A percentile compares a stretch with the other conserved stretches of the same genome.
phyloP scores from a whole-genome alignment of 768 basidiomycete genomes.

The Psilocybe sp. region DNA sequence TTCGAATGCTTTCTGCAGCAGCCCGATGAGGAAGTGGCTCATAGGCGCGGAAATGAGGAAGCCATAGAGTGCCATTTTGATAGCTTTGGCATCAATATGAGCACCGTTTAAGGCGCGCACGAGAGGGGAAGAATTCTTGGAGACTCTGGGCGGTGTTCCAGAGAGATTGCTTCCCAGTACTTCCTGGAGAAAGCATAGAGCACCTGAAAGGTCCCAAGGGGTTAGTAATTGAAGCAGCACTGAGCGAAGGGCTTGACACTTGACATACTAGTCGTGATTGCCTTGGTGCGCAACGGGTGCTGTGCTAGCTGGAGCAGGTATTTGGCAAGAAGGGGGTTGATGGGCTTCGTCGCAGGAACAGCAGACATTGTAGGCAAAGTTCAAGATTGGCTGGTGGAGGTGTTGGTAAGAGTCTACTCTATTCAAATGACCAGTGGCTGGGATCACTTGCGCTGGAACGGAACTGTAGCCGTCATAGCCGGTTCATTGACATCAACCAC shows the following conservation, averaged over 20 bases:
- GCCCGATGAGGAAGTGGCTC: constrained; percentile 68
- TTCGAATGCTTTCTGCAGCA: constrained; percentile 72
- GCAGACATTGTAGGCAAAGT: constrained; percentile 36
- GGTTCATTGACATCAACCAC: neutral
- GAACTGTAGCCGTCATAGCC: neutral
- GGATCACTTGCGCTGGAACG: constrained; percentile 1
- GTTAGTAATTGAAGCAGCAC: neutral
- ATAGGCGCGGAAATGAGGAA: constrained; percentile 82
- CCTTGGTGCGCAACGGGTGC: constrained; percentile 80
- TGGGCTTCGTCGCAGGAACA: constrained; percentile 19
- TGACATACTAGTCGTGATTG: constrained; percentile 62
- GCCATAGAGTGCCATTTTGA: constrained; percentile 85
- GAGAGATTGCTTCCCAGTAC: constrained; percentile 75
- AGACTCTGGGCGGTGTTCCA: constrained; percentile 48
- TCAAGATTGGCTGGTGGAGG: neutral
- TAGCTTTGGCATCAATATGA: constrained; percentile 65
- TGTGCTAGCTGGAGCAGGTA: constrained; percentile 68
- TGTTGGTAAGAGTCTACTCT: neutral
- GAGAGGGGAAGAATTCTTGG: constrained; percentile 53
- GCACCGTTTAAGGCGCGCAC: constrained; percentile 49
- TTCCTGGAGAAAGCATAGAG: constrained; percentile 73
- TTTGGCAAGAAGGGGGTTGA: constrained; percentile 54
- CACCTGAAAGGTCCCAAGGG: constrained; percentile 22
- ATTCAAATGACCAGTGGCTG: neutral
- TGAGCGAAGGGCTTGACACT: neutral